phyloP scores from a whole-genome alignment of 2,329 filamentous ascomycete genomes.

The Exophiala aquamarina region DNA sequence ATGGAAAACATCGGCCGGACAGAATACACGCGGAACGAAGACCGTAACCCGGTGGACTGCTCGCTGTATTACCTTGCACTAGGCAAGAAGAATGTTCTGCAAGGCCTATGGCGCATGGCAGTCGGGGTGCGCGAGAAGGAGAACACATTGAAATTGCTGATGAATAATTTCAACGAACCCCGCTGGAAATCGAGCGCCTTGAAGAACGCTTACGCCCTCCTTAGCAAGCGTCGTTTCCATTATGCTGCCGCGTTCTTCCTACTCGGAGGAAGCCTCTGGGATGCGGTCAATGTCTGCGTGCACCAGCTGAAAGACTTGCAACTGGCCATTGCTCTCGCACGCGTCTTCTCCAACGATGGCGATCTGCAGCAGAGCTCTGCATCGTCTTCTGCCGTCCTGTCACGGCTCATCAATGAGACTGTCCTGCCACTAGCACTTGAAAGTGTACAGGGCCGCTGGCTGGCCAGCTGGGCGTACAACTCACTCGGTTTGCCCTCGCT shows the following conservation, averaged over 20 bases:
- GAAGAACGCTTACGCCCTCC: slow-evolving; percentile 94
- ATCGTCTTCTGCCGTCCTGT: slow-evolving; percentile 41
- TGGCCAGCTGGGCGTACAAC: slow-evolving; percentile 95
- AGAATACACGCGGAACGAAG: slow-evolving; percentile 80
- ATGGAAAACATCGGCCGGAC: slow-evolving; percentile 91
- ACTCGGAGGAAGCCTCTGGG: slow-evolving; percentile 77
- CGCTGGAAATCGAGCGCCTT: slow-evolving; percentile 86
- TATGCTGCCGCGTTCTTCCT: slow-evolving; percentile 97
- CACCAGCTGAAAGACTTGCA: slow-evolving; percentile 87
- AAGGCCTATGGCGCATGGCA: slow-evolving; percentile 94
- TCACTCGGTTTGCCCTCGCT: slow-evolving; percentile 79
- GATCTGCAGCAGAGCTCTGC: slow-evolving; percentile 56
- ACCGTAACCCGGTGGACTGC: slow-evolving; percentile 88
- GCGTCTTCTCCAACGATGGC: slow-evolving; percentile 84
- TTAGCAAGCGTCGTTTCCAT: slow-evolving; percentile 87
- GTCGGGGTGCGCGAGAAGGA: slow-evolving; percentile 82
- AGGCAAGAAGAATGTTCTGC: slow-evolving; percentile 82
- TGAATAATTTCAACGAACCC: slow-evolving; percentile 86
- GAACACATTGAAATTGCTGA: slow-evolving; percentile 74
- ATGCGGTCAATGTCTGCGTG: slow-evolving; percentile 82
- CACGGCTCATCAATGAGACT: slow-evolving; percentile 73
- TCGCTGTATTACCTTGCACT: slow-evolving; percentile 89
- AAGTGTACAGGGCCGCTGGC: slow-evolving; percentile 80
- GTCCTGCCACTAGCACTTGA: slow-evolving; percentile 74
- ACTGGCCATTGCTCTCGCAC: slow-evolving; percentile 81